Evolutionary conservation across 805 yeast species (phyloP), one percentile per base, ranked within the genome.

Genomic region (Saccharomycopsis amapae): DNA sequence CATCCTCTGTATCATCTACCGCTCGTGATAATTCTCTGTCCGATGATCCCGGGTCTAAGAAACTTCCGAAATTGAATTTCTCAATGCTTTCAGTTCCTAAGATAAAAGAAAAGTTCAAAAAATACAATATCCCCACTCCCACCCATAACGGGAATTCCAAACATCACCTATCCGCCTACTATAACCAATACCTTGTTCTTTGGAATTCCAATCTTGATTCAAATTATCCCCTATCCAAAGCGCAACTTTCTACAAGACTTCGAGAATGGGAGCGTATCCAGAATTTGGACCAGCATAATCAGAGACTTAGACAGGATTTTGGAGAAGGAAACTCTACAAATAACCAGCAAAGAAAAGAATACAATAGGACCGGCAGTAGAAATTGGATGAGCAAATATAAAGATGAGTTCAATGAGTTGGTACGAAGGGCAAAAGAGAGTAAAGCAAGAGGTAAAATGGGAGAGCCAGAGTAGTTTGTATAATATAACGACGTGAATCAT

Each of bases 141-240:
- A 9, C 38, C 3, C 15, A 40, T 17, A 30, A 36, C 15, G 15
- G 23, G 22, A 13, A 17, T 28, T 13, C 22, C 17, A 36, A 26
- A 42, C 25, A 5, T 9, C 38, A 23, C 7, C 19, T 20, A 31
- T 13, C 17, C 18, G 24, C 37, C 6, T 46, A 46, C 17, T 50
- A 44, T 36, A 44, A 40, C 20, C 40, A 44, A 36, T 50, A 43
- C 34, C 34, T 18, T 5, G 38, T 38, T 13, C 22, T 47, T 3
- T 50, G 47, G 46, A 50, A 50, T 31, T 34, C 53, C 3, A 50
- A 50, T 31, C 26, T 47, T 18, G 53, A 50, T 22, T 39, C 49
- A 4, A 43, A 36, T 3, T 36, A 43, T 32, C 50, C 48, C 7
- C 2, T 38, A 12, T 15, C 41, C 15, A 36, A 40, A 37, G 17